Evolutionary conservation across 305 asterid species (phyloP).

Genomic region (Solanum hybrid): DNA sequence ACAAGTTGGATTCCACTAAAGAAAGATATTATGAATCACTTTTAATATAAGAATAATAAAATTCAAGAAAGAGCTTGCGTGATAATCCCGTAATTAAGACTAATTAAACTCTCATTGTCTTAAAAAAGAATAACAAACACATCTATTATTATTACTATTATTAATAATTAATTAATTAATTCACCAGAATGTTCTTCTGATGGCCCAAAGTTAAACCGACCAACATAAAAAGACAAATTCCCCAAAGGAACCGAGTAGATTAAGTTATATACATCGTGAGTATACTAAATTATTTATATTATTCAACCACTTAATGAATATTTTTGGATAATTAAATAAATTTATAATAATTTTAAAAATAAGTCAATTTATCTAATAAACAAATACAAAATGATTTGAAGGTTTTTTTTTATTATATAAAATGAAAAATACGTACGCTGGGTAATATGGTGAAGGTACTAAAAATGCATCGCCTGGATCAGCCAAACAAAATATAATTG

Average conservation of each 20-base stretch:
- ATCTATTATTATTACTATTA: background rate
- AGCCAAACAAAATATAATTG: slow-evolving; percentile 58
- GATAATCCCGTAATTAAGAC: background rate
- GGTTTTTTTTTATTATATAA: background rate
- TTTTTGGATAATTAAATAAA: no score
- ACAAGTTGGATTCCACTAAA: background rate
- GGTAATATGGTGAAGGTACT: slow-evolving; percentile 75
- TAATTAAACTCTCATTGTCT: background rate
- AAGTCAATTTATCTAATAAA: background rate
- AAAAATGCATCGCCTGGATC: slow-evolving; percentile 60
- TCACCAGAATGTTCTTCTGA: background rate
- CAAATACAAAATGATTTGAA: background rate
- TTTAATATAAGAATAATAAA: background rate
- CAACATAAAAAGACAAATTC: background rate
- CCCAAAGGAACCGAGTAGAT: background rate
- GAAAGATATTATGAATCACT: background rate
- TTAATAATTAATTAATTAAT: background rate
- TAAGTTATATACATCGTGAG: background rate
- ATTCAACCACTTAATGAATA: background rate
- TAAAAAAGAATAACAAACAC: background rate
- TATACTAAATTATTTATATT: background rate
- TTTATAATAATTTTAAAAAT: background rate
- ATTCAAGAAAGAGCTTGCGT: background rate
- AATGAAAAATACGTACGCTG: slow-evolving; percentile 42
- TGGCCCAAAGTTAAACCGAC: background rate